A percentile compares a stretch with the other conserved stretches of the same genome.
These are phyloP conservation scores for Peronospora belbahrii DNA, from an alignment of 352 stramenopile species.

Conservation along the genomic window DNA sequence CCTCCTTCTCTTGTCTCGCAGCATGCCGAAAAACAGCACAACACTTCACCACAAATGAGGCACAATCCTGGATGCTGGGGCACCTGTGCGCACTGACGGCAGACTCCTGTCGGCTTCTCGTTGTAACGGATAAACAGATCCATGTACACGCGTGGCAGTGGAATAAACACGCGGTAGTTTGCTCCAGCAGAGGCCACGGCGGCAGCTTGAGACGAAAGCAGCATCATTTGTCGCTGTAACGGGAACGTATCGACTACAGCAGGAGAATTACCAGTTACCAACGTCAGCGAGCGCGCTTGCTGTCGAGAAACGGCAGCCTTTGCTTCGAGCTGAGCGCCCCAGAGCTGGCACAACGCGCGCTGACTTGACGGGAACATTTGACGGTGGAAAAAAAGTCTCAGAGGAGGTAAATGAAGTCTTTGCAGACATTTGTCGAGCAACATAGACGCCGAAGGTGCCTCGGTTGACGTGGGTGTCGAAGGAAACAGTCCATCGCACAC, in stretches of 20 bases:
- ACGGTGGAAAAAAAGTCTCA: constrained; percentile 59
- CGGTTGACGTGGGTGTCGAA: constrained; percentile 7
- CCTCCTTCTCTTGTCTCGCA: constrained; percentile 44
- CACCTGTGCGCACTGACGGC: constrained; percentile 45
- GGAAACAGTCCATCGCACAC: constrained; percentile 61
- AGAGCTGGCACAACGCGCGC: constrained; percentile 58
- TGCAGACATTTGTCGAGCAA: constrained; percentile 43
- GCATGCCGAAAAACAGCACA: constrained; percentile 74
- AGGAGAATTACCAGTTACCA: constrained; percentile 4
- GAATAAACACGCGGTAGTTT: constrained; percentile 28
- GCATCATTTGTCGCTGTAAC: constrained; percentile 24
- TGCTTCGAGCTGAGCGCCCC: constrained; percentile 61
- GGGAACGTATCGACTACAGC: constrained; percentile 15
- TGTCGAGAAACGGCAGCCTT: constrained; percentile 54
- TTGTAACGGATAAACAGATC: constrained; percentile 78
- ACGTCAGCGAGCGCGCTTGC: constrained; percentile 19
- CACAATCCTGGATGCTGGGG: constrained; percentile 70
- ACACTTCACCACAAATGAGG: constrained; percentile 60
- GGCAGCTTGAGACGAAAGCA: constrained; percentile 19
- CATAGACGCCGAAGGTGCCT: constrained; percentile 6
- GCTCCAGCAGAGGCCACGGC: constrained; percentile 5
- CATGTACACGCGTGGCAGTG: constrained; percentile 69
- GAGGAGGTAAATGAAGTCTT: constrained; percentile 52
- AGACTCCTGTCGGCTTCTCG: constrained; percentile 48
- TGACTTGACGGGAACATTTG: constrained; percentile 54